Evolutionary conservation across 2,329 filamentous ascomycete genomes (phyloP), one percentile per base, ranked within the genome.

Genomic region (Aspergillus japonicus): DNA sequence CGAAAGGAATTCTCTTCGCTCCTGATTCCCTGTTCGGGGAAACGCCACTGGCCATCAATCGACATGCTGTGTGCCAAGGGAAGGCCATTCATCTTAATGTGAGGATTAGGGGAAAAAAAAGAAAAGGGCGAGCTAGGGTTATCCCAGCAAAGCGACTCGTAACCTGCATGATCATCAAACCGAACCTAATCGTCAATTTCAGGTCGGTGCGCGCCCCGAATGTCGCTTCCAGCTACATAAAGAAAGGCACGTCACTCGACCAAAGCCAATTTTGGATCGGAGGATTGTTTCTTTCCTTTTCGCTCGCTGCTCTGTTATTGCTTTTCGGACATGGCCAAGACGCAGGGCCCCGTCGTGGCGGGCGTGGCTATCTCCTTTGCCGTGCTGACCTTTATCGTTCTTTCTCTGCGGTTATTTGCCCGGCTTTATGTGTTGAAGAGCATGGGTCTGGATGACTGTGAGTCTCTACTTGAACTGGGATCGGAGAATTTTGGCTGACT

Each of bases 371-470:
- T 79, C 52, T 66, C 71, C 14, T 80, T 79, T 62, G 74, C 75
- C 7, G 61, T 73, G 12, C 58, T 79, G 7, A 77, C 76, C 7
- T 69, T 73, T 24, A 50, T 79, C 23, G 73, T 77, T 16, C 65
- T 80, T 26, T 54, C 56, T 31, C 65, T 79, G 31, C 69, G 78
- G 21, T 61, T 80, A 8, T 79, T 75, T 63, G 72, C 78, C 23
- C 72, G 78, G 5, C 58, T 78, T 16, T 75, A 71, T 61, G 71
- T 80, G 14, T 66, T 79, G 51, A 62, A 65, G 4, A 64, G 62
- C 31, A 68, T 73, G 66, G 69, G 70, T 1, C 4, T 66, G 0
- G 71, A 74, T 60, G 71, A 74, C 48, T 74, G 71, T 72, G 60
- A 60, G 70, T 69, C 21, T 8, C 23, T 16, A 21, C n/a, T 11